phyloP scores from a whole-genome alignment of 176 grass and related monocot genomes.

The Bromus sterilis region DNA sequence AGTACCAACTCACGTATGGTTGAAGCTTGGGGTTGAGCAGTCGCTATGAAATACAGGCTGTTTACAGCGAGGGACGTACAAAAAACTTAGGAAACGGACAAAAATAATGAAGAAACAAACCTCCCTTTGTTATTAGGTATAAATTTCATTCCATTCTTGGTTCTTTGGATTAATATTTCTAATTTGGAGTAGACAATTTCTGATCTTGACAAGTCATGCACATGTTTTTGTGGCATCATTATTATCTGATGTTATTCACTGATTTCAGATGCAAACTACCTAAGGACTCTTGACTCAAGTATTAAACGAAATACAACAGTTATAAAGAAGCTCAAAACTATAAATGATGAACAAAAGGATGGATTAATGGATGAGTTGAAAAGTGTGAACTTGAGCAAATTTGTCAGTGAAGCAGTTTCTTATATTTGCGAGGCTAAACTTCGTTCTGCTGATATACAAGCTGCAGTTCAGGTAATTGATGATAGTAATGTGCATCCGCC shows the following conservation, averaged over 20 bases:
- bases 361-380: slow-evolving; percentile 86
- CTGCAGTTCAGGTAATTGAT: slow-evolving; percentile 85
- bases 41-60: no score
- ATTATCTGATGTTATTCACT: slow-evolving; percentile 25
- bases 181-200: neutral
- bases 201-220: neutral
- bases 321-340: slow-evolving; percentile 94
- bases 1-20: no score
- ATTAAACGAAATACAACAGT: slow-evolving; percentile 87
- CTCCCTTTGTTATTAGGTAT: no score
- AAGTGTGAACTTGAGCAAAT: slow-evolving; percentile 98
- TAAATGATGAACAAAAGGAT: slow-evolving; percentile 90
- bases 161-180: slow-evolving; percentile 13
- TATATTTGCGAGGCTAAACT: slow-evolving; percentile 99
- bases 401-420: slow-evolving; percentile 97
- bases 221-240: slow-evolving; percentile 1
- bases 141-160: neutral
- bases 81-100: no score
- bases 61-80: no score
- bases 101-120: no score
- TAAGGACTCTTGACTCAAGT: slow-evolving; percentile 94
- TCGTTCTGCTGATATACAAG: slow-evolving; percentile 91
- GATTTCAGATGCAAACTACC: slow-evolving; percentile 74
- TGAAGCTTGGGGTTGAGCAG: no score
- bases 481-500: neutral